Evolutionary conservation across 2,329 filamentous ascomycete species (phyloP).

Genomic region (Fusarium mexicanum): DNA sequence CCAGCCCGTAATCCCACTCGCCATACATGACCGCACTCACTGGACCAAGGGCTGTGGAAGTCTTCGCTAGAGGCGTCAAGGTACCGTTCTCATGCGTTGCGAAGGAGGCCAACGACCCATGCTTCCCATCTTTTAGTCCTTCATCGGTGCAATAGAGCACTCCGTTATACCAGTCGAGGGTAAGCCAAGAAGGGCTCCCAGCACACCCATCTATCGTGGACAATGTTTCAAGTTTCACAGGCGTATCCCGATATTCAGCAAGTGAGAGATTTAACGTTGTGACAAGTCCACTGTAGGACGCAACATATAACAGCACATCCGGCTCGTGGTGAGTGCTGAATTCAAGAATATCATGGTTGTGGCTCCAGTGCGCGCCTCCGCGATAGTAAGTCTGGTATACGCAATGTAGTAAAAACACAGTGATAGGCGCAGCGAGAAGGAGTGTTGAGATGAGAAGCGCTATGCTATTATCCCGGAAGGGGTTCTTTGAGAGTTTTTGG

Average conservation of each 20-base stretch:
- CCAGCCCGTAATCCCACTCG: constrained; percentile 50
- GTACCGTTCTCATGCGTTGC: constrained; percentile 50
- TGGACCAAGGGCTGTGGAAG: constrained; percentile 52
- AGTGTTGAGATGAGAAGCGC: constrained; percentile 14
- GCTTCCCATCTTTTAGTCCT: constrained; percentile 53
- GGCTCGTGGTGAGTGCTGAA: background rate
- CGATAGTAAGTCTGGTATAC: constrained; percentile 17
- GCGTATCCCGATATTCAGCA: constrained; percentile 22
- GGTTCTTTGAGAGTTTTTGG: background rate
- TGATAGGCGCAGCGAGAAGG: constrained; percentile 22
- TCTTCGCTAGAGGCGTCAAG: constrained; percentile 50
- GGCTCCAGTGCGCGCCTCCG: constrained; percentile 10
- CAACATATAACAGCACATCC: constrained; percentile 52
- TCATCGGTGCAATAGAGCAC: constrained; percentile 71
- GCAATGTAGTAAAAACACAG: constrained; percentile 31
- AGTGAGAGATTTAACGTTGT: constrained; percentile 57
- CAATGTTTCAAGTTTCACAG: constrained; percentile 51
- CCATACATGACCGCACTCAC: constrained; percentile 58
- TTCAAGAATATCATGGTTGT: constrained; percentile 4
- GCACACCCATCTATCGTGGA: constrained; percentile 60
- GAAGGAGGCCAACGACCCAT: constrained; percentile 60
- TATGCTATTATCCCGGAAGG: constrained; percentile 6
- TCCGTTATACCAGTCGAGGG: constrained; percentile 59
- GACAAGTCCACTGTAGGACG: constrained; percentile 60
- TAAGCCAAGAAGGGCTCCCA: constrained; percentile 68